phyloP scores from a whole-genome alignment of 495 filamentous ascomycete genomes.

The Cercophora scortea region DNA sequence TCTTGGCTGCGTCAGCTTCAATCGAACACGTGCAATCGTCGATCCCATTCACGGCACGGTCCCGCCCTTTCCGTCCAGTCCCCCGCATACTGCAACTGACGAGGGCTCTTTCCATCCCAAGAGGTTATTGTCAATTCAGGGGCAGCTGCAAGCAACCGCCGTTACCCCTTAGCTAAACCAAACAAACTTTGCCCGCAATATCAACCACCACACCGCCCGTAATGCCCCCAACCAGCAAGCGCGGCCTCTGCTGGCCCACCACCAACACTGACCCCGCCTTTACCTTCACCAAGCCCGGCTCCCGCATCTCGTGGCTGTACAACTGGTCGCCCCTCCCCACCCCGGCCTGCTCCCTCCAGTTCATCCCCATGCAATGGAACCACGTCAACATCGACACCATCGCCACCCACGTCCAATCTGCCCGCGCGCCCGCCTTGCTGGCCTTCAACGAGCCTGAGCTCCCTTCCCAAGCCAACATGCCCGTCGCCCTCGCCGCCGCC shows the following conservation, averaged over 20 bases:
- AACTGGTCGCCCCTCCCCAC: constrained; percentile 19
- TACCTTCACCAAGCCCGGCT: constrained; percentile 15
- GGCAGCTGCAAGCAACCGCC: not conserved
- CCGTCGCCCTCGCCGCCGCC: constrained; percentile 6
- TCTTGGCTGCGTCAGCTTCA: too few relatives aligned
- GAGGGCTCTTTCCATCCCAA: too few relatives aligned
- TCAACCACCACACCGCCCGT: constrained; percentile 1
- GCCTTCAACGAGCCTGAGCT: constrained; percentile 19
- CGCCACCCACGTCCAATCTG: not conserved
- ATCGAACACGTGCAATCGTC: too few relatives aligned
- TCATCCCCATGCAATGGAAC: constrained; percentile 21
- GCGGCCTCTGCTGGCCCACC: constrained; percentile 15
- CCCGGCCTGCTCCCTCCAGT: constrained; percentile 9
- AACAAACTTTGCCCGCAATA: not conserved
- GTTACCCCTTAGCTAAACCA: not conserved
- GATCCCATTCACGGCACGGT: too few relatives aligned
- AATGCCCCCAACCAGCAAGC: constrained; percentile 5
- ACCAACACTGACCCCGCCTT: constrained; percentile 8
- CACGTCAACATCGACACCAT: constrained; percentile 15
- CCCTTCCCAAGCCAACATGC: constrained; percentile 13
- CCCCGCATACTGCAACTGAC: too few relatives aligned
- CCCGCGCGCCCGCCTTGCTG: not conserved
- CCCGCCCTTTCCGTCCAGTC: too few relatives aligned
- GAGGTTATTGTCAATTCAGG: too few relatives aligned
- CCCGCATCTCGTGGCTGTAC: constrained; percentile 16